Base-by-base conservation (phyloP, 108 stramenopile species). In the Discostella stelligeroides region DNA sequence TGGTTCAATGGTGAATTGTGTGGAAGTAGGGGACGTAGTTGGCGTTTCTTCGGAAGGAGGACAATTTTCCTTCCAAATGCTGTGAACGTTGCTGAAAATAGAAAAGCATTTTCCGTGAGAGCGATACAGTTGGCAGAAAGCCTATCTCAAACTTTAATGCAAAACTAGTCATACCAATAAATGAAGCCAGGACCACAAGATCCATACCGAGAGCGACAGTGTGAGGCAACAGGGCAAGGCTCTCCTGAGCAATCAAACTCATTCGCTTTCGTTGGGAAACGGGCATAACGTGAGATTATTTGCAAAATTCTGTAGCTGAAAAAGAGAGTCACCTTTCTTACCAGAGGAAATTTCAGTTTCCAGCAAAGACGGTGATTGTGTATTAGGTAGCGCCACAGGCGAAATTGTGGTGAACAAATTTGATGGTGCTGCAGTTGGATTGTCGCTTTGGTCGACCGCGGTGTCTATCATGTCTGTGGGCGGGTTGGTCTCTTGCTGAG, bases 101-200 rank as follows among this genome's bases (percentile, higher is more conserved):
- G 21, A 24, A 50, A 50, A 0, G 21, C 9, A 50, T 23, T 25
- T 11, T 25, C 45, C 15, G 45, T 25, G 9, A 18, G 8, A 3
- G 12, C 23, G 21, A 25, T 24, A 25, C 49, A 4, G 25, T 50
- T 21, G 8, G 1, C 23, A 50, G 25, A 5, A 20, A n/a, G n/a
- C n/a, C n/a, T n/a, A n/a, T n/a, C n/a, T n/a, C n/a, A n/a, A n/a
- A n/a, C n/a, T 49, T 49, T 50, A 50, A 11, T 50, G 0, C 9
- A 7, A 49, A 11, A 15, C 25, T 17, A 56, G 21, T 23, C 63
- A 46, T 73, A 57, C 30, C 72, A 74, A 37, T 74, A 74, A n/a
- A 74, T 74, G 12, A 74, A 74, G 30, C 73, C 73, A 23, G 73
- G 73, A 2, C 73, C 73, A 41, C 73, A 74, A 23, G 58, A 46